These are phyloP conservation scores for Kwoniella heveanensis DNA, from an alignment of 768 basidiomycete genomes.

Conservation along the genomic window DNA sequence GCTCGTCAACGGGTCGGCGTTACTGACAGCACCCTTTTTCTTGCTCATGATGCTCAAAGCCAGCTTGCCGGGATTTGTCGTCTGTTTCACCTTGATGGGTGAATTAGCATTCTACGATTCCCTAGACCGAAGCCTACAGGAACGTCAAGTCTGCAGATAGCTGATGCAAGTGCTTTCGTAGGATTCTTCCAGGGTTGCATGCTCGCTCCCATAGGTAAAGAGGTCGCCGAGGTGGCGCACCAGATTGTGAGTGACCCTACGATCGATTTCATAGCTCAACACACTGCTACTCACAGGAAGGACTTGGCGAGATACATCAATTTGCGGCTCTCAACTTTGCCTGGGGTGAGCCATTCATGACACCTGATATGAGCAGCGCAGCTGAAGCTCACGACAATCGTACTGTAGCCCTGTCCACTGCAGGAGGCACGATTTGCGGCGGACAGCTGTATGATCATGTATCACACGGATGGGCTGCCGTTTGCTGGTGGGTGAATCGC, in stretches of 20 bases:
- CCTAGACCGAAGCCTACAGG: not conserved
- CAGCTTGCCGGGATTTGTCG: slow-evolving; percentile 27
- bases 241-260: slow-evolving; percentile 9
- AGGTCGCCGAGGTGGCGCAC: slow-evolving; percentile 18
- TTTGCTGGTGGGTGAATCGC: slow-evolving; percentile 19
- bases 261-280: not conserved
- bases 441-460: slow-evolving; percentile 32
- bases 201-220: slow-evolving; percentile 18
- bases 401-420: slow-evolving; percentile 6
- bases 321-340: slow-evolving; percentile 34
- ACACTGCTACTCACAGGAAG: slow-evolving; percentile 12
- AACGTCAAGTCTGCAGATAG: not conserved
- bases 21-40: slow-evolving; percentile 23
- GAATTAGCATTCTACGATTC: slow-evolving; percentile 3
- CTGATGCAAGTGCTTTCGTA: not conserved
- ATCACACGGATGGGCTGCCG: slow-evolving; percentile 22
- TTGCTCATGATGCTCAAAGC: slow-evolving; percentile 22
- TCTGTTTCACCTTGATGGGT: slow-evolving; percentile 23
- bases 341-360: slow-evolving; percentile 7
- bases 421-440: slow-evolving; percentile 25
- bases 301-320: slow-evolving; percentile 29
- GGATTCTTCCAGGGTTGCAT: slow-evolving; percentile 8
- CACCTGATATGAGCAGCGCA: too few relatives aligned
- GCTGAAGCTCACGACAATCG: not conserved
- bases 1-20: slow-evolving; percentile 9